These are phyloP conservation scores for Fistulinella staudtii DNA, from an alignment of 1,284 basidiomycete species.

Conservation along the genomic window DNA sequence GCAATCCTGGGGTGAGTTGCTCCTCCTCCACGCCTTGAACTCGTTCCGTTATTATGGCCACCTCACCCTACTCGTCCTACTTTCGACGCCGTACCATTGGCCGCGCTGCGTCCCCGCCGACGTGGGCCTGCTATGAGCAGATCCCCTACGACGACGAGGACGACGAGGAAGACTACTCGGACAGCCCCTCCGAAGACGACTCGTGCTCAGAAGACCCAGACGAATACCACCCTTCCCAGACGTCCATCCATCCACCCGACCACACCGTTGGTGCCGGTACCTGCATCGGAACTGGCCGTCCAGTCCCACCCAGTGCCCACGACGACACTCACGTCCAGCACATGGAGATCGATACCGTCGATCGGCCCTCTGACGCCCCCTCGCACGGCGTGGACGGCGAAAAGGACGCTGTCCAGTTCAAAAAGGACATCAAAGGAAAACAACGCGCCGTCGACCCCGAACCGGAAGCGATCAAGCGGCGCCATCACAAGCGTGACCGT, in stretches of 20 bases:
- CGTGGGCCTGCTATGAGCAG: conserved; percentile 84
- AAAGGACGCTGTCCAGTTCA: conserved; percentile 39
- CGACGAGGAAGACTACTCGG: conserved; percentile 42
- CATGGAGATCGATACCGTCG: conserved; percentile 58
- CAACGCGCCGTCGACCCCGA: conserved; percentile 67
- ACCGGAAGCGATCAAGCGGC: conserved; percentile 40
- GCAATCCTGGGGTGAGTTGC: no score
- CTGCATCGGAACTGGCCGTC: no score
- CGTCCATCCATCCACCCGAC: conserved; percentile 11
- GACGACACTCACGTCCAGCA: conserved; percentile 42
- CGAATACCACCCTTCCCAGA: conserved; percentile 41
- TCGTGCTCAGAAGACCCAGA: conserved; percentile 72
- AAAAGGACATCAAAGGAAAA: conserved; percentile 72
- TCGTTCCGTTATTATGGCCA: no score
- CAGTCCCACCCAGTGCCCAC: conserved; percentile 16
- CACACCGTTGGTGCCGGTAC: conserved; percentile 16
- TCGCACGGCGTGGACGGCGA: conserved; percentile 15
- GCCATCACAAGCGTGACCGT: conserved; percentile 52
- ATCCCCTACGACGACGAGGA: conserved; percentile 60
- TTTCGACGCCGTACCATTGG: conserved; percentile 70
- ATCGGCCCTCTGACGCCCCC: conserved; percentile 9
- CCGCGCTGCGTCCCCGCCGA: conserved; percentile 73
- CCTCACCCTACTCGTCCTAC: conserved; percentile 49
- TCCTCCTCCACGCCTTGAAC: background rate
- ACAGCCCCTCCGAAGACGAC: conserved; percentile 46